Percentiles rank a stretch among this genome's conserved stretches.
phyloP scores from a whole-genome alignment of 495 filamentous ascomycete genomes.

The Podospora pseudocomata region DNA sequence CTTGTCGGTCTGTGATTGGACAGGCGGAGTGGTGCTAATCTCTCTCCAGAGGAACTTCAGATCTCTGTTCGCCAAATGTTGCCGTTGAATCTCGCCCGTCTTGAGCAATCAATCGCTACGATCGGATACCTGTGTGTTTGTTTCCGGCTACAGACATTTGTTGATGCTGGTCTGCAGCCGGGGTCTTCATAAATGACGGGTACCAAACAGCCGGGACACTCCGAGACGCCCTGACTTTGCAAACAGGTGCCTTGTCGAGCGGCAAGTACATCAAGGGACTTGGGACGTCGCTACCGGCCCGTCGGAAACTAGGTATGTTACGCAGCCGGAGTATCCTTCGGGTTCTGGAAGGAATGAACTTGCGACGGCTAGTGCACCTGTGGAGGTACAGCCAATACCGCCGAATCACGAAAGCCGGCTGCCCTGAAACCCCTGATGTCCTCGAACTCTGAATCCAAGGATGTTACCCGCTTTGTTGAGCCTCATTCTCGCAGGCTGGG shows the following conservation, averaged over 20 bases:
- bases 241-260: not conserved
- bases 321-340: constrained; percentile 19
- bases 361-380: constrained; percentile 19
- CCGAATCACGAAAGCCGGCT: not conserved
- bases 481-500: not conserved
- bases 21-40: not conserved
- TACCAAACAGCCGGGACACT: not conserved
- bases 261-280: not conserved
- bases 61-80: not conserved
- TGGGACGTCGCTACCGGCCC: constrained; percentile 19
- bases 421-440: not conserved
- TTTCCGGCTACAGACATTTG: not conserved
- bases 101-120: not conserved
- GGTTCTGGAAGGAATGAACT: constrained; percentile 8
- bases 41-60: not conserved
- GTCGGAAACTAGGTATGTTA: constrained; percentile 23
- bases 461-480: not conserved
- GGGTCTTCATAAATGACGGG: not conserved
- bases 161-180: not conserved
- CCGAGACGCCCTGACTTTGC: not conserved
- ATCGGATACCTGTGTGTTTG: not conserved
- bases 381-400: not conserved
- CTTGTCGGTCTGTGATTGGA: constrained; percentile 9
- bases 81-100: not conserved
- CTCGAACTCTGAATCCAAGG: not conserved